Base-by-base conservation (phyloP, 441 rosid species). In the Erysimum cheiri region DNA sequence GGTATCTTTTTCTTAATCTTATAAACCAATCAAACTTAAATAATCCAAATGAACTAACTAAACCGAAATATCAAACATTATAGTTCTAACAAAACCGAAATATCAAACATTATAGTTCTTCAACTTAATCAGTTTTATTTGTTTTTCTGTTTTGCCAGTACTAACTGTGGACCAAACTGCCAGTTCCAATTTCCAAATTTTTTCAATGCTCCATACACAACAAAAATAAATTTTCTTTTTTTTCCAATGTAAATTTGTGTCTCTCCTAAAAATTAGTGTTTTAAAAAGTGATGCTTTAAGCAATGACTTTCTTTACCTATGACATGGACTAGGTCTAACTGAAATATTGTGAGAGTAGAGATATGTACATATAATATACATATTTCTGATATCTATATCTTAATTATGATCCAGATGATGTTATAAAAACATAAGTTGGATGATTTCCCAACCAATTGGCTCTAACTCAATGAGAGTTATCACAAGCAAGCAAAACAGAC, bases 371-470 rank as follows among this genome's bases (percentile, higher is more conserved):
- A 52, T 41, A n/a, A 14, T 31, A 41, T 24, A 55, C 32, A 31
- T 40, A 14, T 15, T 32, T 53, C 12, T 60, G 43, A n/a, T 12
- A 40, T 61, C 0, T 37, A 28, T 49, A 15, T 60, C 41, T 48
- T 48, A 36, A 36, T 8, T 35, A 47, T 37, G 22, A 49, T 47
- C 22, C 57, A 46, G 14, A 68, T 10, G 36, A 58, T 58, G 17
- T 57, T 7, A 3, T 11, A 28, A 28, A 10, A 29, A 36, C 40
- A 36, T 2, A 48, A 4, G 53, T 36, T 26, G 41, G 36, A 56
- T 74, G 59, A 61, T 68, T 74, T 75, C 70, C 31, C 70, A 69
- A 75, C 78, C 60, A 69, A 69, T 75, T 54, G 70, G 46, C 54
- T 55, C 66, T 75, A 75, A 69, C 70, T 31, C 65, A 14, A 11